phyloP scores from a whole-genome alignment of 108 stramenopile genomes.

The Skeletonema grethae region DNA sequence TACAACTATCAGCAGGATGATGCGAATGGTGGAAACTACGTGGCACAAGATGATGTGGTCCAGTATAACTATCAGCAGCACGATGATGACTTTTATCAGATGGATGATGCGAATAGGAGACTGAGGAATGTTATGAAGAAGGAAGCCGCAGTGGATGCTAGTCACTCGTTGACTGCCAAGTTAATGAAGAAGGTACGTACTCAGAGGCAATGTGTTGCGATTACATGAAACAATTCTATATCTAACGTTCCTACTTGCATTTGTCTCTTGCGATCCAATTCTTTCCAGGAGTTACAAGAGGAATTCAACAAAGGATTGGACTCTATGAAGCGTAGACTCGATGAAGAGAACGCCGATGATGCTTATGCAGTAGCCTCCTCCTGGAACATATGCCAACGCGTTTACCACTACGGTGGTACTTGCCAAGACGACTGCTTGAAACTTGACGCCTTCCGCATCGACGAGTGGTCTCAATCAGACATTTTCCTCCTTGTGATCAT shows the following conservation, averaged over 20 bases:
- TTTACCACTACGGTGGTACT: constrained; percentile 83
- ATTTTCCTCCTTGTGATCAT: constrained; percentile 81
- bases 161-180: constrained; percentile 42
- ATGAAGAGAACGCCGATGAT: constrained; percentile 30
- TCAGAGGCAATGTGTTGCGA: neutral
- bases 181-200: constrained; percentile 28
- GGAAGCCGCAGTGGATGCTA: constrained; percentile 24
- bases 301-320: constrained; percentile 5
- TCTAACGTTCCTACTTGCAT: no score
- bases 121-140: constrained; percentile 11
- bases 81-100: constrained; percentile 44
- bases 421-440: constrained; percentile 81
- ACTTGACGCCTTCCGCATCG: constrained; percentile 77
- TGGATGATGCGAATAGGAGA: constrained; percentile 57
- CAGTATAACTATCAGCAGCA: constrained; percentile 42
- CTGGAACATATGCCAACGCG: constrained; percentile 86
- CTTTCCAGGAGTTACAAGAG: neutral
- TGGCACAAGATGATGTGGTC: constrained; percentile 41
- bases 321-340: neutral
- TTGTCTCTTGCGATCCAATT: neutral
- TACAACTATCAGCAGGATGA: constrained; percentile 1
- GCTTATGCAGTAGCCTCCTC: constrained; percentile 46
- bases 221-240: neutral
- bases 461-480: constrained; percentile 84
- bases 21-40: constrained; percentile 23